Evolutionary conservation across 257 asterid species (phyloP).

Genomic region (Capsicum pubescens): DNA sequence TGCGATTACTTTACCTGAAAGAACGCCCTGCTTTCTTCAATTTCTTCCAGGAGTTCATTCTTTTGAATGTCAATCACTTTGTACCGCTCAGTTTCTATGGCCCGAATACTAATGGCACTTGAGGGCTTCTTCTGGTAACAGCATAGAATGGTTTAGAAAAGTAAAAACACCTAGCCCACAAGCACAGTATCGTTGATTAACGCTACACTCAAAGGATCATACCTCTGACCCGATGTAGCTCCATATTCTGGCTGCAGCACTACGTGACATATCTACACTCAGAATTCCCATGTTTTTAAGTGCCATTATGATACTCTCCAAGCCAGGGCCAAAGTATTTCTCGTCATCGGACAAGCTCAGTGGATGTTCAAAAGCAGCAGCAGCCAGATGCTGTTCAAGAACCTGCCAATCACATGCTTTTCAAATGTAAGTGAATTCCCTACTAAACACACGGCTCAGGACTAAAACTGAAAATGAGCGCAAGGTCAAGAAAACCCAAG

Average conservation of each 20-base stretch:
- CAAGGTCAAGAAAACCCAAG: background rate
- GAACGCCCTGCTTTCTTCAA: conserved; percentile 96
- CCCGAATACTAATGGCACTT: conserved; percentile 67
- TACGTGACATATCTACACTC: conserved; percentile 61
- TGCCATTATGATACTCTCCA: conserved; percentile 57
- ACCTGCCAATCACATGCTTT: conserved; percentile 62
- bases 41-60: conserved; percentile 86
- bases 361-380: conserved; percentile 93
- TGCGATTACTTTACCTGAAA: conserved; percentile 68
- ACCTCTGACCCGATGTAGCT: conserved; percentile 92
- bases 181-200: conserved; percentile 10
- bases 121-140: conserved; percentile 72
- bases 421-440: background rate
- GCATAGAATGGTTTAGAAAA: conserved; percentile 20
- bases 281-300: conserved; percentile 74
- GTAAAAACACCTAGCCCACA: conserved; percentile 20
- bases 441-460: conserved; percentile 22
- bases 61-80: conserved; percentile 74
- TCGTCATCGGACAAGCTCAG: conserved; percentile 71
- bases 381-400: conserved; percentile 84
- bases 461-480: conserved; percentile 22
- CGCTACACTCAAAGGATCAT: conserved; percentile 33
- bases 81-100: conserved; percentile 78
- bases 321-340: conserved; percentile 75
- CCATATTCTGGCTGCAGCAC: conserved; percentile 73